Conservation (phyloP, 805 yeast species). For the Starmerella stigmatis region DNA sequence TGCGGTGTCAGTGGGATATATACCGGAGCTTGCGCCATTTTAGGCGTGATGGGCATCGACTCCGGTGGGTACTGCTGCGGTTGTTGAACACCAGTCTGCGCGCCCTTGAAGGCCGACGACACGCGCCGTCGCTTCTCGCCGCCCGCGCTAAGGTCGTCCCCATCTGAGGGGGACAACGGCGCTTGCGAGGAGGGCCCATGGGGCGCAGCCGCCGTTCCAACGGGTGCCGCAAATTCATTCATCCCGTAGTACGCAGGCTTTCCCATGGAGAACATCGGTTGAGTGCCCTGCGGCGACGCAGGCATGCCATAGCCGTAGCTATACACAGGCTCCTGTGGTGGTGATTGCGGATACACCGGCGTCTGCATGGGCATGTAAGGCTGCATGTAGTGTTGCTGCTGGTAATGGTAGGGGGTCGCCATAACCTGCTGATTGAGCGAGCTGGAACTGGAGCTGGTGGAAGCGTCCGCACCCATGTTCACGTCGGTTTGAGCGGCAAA, state of each 20-base stretch:
- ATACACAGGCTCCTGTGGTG: slow-evolving; percentile 15
- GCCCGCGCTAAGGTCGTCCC: not conserved
- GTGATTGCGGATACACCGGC: slow-evolving; percentile 14
- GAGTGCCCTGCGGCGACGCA: slow-evolving; percentile 4
- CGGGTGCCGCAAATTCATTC: slow-evolving; percentile 9
- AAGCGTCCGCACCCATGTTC: not conserved
- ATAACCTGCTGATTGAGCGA: not conserved
- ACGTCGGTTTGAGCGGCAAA: not conserved
- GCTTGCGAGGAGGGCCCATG: too few species aligned
- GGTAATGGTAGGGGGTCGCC: not conserved
- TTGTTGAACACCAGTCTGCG: not conserved
- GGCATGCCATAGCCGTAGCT: slow-evolving; percentile 5
- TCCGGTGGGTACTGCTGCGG: not conserved
- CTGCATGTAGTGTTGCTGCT: not conserved
- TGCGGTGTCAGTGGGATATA: slow-evolving; percentile 14
- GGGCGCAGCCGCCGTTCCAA: too few species aligned
- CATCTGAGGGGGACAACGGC: not conserved
- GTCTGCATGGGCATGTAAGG: slow-evolving; percentile 4
- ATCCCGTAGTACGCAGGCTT: slow-evolving; percentile 1
- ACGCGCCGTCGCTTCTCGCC: slow-evolving; percentile 20
- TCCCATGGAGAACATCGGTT: not conserved
- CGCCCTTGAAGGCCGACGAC: not conserved
- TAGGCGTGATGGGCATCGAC: slow-evolving; percentile 1
- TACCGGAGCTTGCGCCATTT: not conserved
- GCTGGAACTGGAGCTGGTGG: not conserved